phyloP scores from a whole-genome alignment of 257 asterid genomes.

The Paraleonurus japonicus region DNA sequence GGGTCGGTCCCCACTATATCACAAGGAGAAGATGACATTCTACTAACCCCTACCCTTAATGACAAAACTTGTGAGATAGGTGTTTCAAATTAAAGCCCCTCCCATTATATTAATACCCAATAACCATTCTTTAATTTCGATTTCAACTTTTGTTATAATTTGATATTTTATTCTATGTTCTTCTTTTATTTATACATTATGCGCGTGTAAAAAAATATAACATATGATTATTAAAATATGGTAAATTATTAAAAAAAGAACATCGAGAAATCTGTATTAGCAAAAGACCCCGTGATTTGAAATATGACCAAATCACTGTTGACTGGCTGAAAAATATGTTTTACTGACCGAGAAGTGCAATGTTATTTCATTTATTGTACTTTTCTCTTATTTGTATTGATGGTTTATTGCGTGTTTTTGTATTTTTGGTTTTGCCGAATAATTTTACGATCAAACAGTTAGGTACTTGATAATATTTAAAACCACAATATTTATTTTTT shows the following conservation, averaged over 20 bases:
- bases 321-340: neutral
- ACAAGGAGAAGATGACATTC: constrained; percentile 40
- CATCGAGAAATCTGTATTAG: too few species aligned
- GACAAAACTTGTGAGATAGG: constrained; percentile 24
- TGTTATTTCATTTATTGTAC: neutral
- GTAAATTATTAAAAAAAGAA: too few species aligned
- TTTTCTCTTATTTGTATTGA: neutral
- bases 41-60: constrained; percentile 35
- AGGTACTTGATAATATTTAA: too few species aligned
- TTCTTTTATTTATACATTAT: neutral
- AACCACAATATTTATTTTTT: too few species aligned
- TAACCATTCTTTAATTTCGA: neutral
- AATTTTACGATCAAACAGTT: too few species aligned
- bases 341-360: neutral
- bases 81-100: constrained; percentile 6
- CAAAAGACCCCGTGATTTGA: too few species aligned
- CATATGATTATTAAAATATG: too few species aligned
- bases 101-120: neutral
- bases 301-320: neutral
- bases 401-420: too few species aligned
- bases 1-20: constrained; percentile 40
- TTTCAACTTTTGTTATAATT: neutral
- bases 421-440: too few species aligned
- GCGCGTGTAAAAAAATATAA: too few species aligned
- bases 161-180: neutral